Evolutionary conservation across 352 stramenopile species (phyloP).

Genomic region (Phytophthora colocasiae): DNA sequence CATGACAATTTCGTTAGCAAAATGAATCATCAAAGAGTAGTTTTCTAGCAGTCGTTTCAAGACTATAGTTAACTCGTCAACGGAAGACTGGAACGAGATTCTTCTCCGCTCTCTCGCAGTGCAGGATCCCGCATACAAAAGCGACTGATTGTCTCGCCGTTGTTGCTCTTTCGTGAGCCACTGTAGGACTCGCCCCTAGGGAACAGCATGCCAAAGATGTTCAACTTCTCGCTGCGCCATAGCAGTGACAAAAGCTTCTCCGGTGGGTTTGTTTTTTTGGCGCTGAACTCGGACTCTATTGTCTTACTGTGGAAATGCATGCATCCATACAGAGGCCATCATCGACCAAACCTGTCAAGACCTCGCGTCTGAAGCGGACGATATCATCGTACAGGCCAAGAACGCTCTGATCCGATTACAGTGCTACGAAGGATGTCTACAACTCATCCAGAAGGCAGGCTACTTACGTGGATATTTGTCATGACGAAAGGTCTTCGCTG

Average conservation of each 20-base stretch:
- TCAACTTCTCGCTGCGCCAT: constrained; percentile 43
- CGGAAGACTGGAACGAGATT: constrained; percentile 28
- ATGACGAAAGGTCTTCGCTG: constrained; percentile 6
- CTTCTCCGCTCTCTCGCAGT: constrained; percentile 14
- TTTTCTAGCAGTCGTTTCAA: constrained; percentile 25
- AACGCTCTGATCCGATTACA: constrained; percentile 43
- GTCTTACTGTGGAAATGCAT: neutral
- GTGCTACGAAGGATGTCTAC: constrained; percentile 55
- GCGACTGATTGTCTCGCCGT: constrained; percentile 1
- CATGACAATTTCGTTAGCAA: constrained; percentile 3
- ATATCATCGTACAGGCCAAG: constrained; percentile 43
- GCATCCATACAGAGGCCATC: constrained; percentile 31
- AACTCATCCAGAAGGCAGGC: constrained; percentile 52
- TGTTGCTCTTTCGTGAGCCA: too few species aligned
- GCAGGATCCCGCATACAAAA: constrained; percentile 21
- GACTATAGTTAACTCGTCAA: constrained; percentile 32
- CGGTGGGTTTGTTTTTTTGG: constrained; percentile 25
- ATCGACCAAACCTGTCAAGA: constrained; percentile 54
- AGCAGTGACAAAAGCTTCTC: constrained; percentile 49
- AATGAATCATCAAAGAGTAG: constrained; percentile 14
- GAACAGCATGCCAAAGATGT: constrained; percentile 31
- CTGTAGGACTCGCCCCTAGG: neutral
- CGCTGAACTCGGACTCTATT: too few species aligned
- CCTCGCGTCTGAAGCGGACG: constrained; percentile 45
- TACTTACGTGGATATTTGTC: neutral